Evolutionary conservation across 768 basidiomycete species (phyloP).

Genomic region (Hygrophoropsis aurantiaca): DNA sequence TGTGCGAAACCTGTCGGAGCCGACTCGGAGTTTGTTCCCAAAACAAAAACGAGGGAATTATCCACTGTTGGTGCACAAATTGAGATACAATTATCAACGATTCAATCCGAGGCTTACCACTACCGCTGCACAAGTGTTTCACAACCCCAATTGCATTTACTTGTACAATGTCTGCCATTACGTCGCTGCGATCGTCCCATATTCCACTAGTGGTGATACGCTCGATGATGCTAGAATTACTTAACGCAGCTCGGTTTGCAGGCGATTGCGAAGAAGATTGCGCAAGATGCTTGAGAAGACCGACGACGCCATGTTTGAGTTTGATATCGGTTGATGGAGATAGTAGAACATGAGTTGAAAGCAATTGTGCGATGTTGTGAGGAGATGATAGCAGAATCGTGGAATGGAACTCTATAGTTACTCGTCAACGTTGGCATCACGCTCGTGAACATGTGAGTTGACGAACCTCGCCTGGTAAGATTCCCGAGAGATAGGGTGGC

Average conservation of each 20-base stretch:
- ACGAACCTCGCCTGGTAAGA: conserved; percentile 68
- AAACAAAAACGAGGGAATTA: conserved; percentile 52
- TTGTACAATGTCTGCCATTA: conserved; percentile 83
- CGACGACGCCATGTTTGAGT: conserved; percentile 86
- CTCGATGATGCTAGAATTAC: conserved; percentile 61
- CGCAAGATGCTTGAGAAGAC: conserved; percentile 84
- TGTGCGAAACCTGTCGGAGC: conserved; percentile 57
- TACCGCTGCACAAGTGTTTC: conserved; percentile 83
- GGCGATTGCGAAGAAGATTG: conserved; percentile 61
- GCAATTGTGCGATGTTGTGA: conserved; percentile 58
- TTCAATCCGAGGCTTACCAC: conserved; percentile 49
- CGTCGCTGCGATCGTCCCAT: conserved; percentile 72
- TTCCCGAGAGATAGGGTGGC: conserved; percentile 84
- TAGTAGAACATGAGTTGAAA: conserved; percentile 58
- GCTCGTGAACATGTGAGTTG: conserved; percentile 11
- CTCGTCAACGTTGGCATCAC: too few relatives aligned
- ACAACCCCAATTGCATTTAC: conserved; percentile 82
- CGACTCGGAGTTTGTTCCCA: conserved; percentile 31
- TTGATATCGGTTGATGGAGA: conserved; percentile 65
- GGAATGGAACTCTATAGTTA: conserved; percentile 58
- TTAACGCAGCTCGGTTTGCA: conserved; percentile 58
- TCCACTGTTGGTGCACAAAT: conserved; percentile 38
- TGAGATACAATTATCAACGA: conserved; percentile 38
- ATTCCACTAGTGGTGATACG: conserved; percentile 60
- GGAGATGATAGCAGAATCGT: conserved; percentile 63